Percentiles rank a stretch among this genome's conserved stretches.
Evolutionary conservation across 2,329 filamentous ascomycete species (phyloP).

Genomic region (Fusarium domesticum): DNA sequence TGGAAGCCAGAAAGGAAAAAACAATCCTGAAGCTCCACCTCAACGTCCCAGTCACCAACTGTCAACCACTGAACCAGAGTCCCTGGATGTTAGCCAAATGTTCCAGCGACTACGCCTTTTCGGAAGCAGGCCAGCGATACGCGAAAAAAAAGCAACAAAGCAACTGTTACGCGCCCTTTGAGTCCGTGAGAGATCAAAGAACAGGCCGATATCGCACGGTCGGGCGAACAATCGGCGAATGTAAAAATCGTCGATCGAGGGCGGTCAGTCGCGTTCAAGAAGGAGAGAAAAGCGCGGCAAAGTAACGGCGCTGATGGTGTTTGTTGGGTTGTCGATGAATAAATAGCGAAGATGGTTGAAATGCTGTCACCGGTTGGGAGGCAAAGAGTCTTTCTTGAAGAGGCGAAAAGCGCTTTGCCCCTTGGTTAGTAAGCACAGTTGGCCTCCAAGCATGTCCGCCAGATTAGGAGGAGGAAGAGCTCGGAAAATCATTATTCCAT

Average conservation of each 20-base stretch:
- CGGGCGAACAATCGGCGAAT: neutral
- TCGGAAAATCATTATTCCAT: neutral
- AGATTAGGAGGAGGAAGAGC: no score
- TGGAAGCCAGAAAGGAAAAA: slow-evolving; percentile 34
- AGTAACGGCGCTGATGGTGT: slow-evolving; percentile 9
- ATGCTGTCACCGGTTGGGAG: slow-evolving; percentile 18
- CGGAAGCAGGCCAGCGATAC: slow-evolving; percentile 24
- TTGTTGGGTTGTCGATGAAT: slow-evolving; percentile 18
- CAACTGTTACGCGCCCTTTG: slow-evolving; percentile 5
- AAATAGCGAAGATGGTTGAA: slow-evolving; percentile 17
- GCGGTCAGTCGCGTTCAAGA: neutral
- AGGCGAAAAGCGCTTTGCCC: slow-evolving; percentile 8
- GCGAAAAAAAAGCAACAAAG: slow-evolving; percentile 6
- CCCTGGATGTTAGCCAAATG: slow-evolving; percentile 30
- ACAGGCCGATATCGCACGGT: slow-evolving; percentile 5
- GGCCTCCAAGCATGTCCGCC: neutral
- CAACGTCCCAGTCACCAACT: slow-evolving; percentile 36
- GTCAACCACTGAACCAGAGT: slow-evolving; percentile 33
- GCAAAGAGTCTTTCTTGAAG: slow-evolving; percentile 24
- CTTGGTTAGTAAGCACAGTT: slow-evolving; percentile 16
- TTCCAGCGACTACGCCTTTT: slow-evolving; percentile 22
- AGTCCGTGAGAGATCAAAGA: slow-evolving; percentile 9
- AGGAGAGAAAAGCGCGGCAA: slow-evolving; percentile 1
- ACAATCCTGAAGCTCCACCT: slow-evolving; percentile 38
- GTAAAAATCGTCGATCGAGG: slow-evolving; percentile 3